Evolutionary conservation across 176 grass and related monocot genomes (phyloP).

Genomic region (Oropetium thomaeum): DNA sequence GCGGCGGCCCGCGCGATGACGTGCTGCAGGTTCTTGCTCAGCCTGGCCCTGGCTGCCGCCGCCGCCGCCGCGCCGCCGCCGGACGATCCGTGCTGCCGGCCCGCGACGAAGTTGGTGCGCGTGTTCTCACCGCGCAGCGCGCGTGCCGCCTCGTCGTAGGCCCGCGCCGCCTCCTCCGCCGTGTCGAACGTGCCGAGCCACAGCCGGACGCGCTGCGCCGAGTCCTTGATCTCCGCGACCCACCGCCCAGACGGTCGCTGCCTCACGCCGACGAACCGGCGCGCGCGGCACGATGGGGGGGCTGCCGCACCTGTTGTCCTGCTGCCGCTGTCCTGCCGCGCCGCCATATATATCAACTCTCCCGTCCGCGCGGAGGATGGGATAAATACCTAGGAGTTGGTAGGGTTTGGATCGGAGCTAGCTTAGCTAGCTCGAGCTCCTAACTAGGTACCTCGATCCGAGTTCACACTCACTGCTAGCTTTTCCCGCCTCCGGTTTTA

Average conservation of each 20-base stretch:
- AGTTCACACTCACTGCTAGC: constrained; percentile 1
- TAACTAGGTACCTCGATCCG: neutral
- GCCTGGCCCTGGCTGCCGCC: constrained; percentile 22
- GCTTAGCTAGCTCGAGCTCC: neutral
- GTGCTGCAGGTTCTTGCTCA: constrained; percentile 52
- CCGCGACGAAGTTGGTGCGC: constrained; percentile 74
- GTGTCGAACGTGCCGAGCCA: constrained; percentile 89
- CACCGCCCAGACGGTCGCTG: constrained; percentile 59
- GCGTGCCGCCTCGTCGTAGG: constrained; percentile 69
- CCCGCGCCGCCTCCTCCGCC: constrained; percentile 62
- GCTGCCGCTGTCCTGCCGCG: constrained; percentile 2
- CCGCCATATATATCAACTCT: constrained; percentile 33
- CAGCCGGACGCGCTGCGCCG: constrained; percentile 55
- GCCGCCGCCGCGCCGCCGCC: neutral
- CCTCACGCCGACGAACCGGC: constrained; percentile 53
- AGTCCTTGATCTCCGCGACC: constrained; percentile 73
- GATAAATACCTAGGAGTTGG: neutral
- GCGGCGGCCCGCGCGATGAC: constrained; percentile 44
- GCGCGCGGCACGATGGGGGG: constrained; percentile 12
- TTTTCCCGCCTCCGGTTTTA: neutral
- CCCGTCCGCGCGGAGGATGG: neutral
- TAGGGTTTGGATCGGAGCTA: neutral
- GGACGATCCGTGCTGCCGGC: no score
- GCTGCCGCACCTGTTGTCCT: no score
- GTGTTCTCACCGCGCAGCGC: constrained; percentile 47